Percentiles rank a stretch among this genome's conserved stretches.
Conservation (phyloP, 257 asterid species). For the Primulina huaijiensis region DNA sequence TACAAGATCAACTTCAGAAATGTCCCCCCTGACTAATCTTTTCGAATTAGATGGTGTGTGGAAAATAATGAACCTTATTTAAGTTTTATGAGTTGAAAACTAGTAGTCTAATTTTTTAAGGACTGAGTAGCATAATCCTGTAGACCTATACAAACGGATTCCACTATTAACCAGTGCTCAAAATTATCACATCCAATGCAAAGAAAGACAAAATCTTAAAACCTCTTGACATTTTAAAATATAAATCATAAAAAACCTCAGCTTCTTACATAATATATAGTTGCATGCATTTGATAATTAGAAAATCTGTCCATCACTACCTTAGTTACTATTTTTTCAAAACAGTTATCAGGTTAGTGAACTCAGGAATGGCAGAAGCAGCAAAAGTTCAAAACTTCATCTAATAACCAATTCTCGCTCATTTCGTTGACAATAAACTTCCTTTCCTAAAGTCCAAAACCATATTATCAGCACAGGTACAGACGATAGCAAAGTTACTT, state of each 20-base stretch:
- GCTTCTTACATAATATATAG: neutral
- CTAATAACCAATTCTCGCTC: neutral
- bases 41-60: neutral
- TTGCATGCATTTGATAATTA: conserved; percentile 3
- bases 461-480: neutral
- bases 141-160: neutral
- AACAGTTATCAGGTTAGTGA: neutral
- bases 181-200: neutral
- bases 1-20: conserved; percentile 6
- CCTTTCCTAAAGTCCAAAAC: neutral
- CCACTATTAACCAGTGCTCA: neutral
- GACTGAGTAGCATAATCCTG: neutral
- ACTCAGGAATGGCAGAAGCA: conserved; percentile 5
- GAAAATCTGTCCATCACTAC: neutral
- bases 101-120: neutral
- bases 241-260: neutral
- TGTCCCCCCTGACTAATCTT: neutral
- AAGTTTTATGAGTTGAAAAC: conserved; percentile 3
- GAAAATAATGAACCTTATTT: neutral
- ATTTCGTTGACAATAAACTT: neutral
- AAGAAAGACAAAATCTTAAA: neutral
- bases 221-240: neutral
- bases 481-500: neutral
- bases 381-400: conserved; percentile 1
- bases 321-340: neutral